Evolutionary conservation across 2,329 filamentous ascomycete species (phyloP).

Genomic region (Pestalotiopsis sp.): DNA sequence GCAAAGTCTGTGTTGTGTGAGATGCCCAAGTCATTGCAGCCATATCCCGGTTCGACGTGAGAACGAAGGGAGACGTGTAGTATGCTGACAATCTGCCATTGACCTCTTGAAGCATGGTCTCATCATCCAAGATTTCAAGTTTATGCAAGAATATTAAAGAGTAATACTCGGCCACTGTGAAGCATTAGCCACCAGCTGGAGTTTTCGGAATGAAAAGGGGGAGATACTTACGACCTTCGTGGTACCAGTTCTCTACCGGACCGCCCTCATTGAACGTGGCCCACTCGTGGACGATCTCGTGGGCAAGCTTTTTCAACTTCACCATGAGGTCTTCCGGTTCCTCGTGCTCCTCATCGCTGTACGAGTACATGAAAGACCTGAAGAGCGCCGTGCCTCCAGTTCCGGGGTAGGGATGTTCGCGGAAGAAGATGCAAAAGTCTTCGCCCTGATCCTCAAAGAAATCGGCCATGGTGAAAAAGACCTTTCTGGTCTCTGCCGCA

Average conservation of each 20-base stretch:
- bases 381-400: background rate
- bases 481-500: background rate
- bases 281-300: background rate
- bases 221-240: background rate
- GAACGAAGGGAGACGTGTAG: background rate
- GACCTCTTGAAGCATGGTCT: background rate
- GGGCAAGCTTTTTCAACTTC: background rate
- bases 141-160: background rate
- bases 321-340: background rate
- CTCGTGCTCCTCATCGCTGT: background rate
- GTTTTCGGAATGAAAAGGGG: background rate
- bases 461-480: background rate
- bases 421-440: background rate
- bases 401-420: background rate
- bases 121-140: background rate
- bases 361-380: background rate
- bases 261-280: background rate
- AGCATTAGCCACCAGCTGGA: background rate
- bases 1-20: background rate
- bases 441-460: background rate
- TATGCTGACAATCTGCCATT: background rate
- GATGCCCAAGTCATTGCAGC: background rate
- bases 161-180: background rate
- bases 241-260: background rate
- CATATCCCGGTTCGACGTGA: background rate